Base-by-base conservation (phyloP, 805 yeast genomes). In the Schwanniomyces sp. region DNA sequence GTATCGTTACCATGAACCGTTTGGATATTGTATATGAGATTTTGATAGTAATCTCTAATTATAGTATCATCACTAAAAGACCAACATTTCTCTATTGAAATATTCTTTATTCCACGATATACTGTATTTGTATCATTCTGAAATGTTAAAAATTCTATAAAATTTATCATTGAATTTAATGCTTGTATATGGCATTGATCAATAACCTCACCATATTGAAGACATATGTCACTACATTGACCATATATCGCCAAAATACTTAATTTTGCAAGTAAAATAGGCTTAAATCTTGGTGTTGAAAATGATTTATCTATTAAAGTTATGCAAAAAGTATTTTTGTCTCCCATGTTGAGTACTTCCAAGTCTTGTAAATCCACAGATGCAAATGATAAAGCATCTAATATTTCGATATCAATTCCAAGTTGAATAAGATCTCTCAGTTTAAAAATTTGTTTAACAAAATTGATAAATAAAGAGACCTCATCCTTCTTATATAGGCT, bases 21-120 rank as follows among this genome's bases (percentile, higher is more conserved):
- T 14, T 10, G 18, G n/a, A 8, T 28, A 18, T 25, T 37, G 27
- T 40, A 26, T 10, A 50, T 26, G 17, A 26, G 26, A 38, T 36
- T 16, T 41, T 46, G 43, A 27, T 51, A 54, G 43, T 53, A 56
- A 12, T 60, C 57, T 47, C 64, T 51, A 5, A 58, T 34, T 6
- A 56, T 48, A 9, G 63, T 43, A 24, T 64, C 71, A 46, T 67
- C 69, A 2, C 59, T 48, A 11, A 63, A 55, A 1, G 70, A 62
- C 72, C 72, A 67, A 21, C 65, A 61, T 44, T 64, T 61, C 41
- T 61, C 67, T 18, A 60, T 44, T 9, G 59, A 50, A 4, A 59
- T 52, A 30, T 10, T 40, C 17, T 18, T 16, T 21, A 45, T 42
- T 18, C 41, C 52, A 11, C 34, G 18, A 32, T 56, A 56, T 18